Conservation (phyloP, 257 asterid species). For the Anisodus tanguticus region DNA sequence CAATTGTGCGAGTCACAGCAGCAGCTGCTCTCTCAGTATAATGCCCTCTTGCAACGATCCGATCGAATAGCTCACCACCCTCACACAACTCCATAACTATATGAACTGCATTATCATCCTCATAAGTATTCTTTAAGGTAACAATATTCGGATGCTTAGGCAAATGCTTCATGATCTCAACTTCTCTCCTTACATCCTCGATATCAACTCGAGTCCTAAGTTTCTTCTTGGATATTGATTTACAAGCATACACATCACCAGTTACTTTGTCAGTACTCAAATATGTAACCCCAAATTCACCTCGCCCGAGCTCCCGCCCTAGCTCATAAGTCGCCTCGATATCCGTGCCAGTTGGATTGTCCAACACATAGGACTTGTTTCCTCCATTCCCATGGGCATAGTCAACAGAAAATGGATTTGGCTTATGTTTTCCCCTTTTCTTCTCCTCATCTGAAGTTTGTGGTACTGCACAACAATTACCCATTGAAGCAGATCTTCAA, state of each 20-base stretch:
- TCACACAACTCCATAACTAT: constrained; percentile 62
- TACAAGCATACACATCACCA: constrained; percentile 51
- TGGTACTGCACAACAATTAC: constrained; percentile 50
- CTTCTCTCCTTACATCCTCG: constrained; percentile 61
- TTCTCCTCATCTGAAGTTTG: constrained; percentile 36
- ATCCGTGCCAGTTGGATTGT: constrained; percentile 51
- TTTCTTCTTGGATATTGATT: constrained; percentile 60
- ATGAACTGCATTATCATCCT: constrained; percentile 56
- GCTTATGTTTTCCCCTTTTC: constrained; percentile 41
- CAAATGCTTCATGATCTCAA: constrained; percentile 56
- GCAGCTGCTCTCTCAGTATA: constrained; percentile 63
- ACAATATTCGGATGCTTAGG: constrained; percentile 54
- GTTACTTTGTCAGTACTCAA: constrained; percentile 50
- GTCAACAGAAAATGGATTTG: constrained; percentile 46
- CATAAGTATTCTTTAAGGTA: constrained; percentile 52
- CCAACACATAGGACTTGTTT: constrained; percentile 46
- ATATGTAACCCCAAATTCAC: constrained; percentile 58
- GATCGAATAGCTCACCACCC: constrained; percentile 58
- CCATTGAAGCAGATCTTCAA: constrained; percentile 33
- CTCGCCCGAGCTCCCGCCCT: constrained; percentile 58
- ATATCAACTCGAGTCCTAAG: constrained; percentile 53
- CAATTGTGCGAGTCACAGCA: constrained; percentile 52
- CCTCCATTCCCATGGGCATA: constrained; percentile 48
- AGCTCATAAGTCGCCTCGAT: constrained; percentile 46
- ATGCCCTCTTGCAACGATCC: constrained; percentile 59